Percentiles rank a stretch among this genome's conserved stretches.
phyloP scores from a whole-genome alignment of 495 filamentous ascomycete species.

The Aspergillus funiculosus region DNA sequence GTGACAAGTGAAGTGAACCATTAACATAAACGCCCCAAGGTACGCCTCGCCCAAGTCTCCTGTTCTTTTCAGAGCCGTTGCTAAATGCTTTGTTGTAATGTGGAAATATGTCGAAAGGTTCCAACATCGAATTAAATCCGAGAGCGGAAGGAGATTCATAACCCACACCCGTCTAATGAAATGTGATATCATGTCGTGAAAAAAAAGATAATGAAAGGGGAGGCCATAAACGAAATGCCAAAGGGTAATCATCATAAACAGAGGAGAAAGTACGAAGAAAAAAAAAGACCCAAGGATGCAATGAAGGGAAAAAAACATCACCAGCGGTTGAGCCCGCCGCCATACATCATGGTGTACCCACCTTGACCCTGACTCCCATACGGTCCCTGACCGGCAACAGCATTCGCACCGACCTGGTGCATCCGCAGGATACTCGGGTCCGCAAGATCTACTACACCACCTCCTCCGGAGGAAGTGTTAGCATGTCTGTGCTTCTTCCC shows the following conservation, averaged over 20 bases:
- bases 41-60: slow-evolving; percentile 29
- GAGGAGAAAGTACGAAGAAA: slow-evolving; percentile 11
- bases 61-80: slow-evolving; percentile 31
- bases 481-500: slow-evolving; percentile 99
- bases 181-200: slow-evolving; percentile 38
- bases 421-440: slow-evolving; percentile 99
- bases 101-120: slow-evolving; percentile 28
- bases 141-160: slow-evolving; percentile 23
- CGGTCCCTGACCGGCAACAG: slow-evolving; percentile 70
- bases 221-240: slow-evolving; percentile 20
- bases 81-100: slow-evolving; percentile 31
- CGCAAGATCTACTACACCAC: slow-evolving; percentile 97
- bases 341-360: slow-evolving; percentile 96
- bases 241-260: slow-evolving; percentile 21
- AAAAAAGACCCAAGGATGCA: slow-evolving; percentile 17
- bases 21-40: slow-evolving; percentile 32
- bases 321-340: slow-evolving; percentile 66
- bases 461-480: slow-evolving; percentile 99
- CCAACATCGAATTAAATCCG: slow-evolving; percentile 24
- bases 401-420: slow-evolving; percentile 72
- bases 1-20: slow-evolving; percentile 18
- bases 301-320: slow-evolving; percentile 44
- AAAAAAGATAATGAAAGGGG: slow-evolving; percentile 15
- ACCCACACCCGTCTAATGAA: slow-evolving; percentile 25
- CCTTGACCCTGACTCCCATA: slow-evolving; percentile 92